These are phyloP conservation scores for Coemansia sp. DNA, from an alignment of 371 early-diverging fungal species.

Conservation along the genomic window DNA sequence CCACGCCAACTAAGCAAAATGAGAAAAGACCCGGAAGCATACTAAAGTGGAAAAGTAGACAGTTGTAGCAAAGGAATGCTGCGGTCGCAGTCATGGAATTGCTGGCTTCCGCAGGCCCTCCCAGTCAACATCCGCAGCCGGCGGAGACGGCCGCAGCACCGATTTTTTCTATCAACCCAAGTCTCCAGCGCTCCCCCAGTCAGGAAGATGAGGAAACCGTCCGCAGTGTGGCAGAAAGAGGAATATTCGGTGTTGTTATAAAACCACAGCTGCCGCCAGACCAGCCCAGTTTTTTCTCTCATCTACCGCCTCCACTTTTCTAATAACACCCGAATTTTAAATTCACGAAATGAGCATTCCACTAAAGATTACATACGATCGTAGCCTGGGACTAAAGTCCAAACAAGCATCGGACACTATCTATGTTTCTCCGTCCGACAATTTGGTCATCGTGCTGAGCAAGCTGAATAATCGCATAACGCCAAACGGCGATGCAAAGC, in stretches of 20 bases:
- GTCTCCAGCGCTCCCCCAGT: too few species aligned
- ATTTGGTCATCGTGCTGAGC: not conserved
- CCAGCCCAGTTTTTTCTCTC: not conserved
- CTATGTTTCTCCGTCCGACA: not conserved
- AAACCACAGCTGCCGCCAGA: not conserved
- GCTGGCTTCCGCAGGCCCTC: not conserved
- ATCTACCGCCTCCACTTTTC: not conserved
- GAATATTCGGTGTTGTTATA: not conserved
- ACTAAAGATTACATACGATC: not conserved
- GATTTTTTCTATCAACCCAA: too few species aligned
- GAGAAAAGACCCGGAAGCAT: too few species aligned
- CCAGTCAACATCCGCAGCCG: not conserved
- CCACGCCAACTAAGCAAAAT: too few species aligned
- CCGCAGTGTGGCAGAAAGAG: too few species aligned
- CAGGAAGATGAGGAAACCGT: too few species aligned
- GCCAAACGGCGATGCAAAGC: not conserved
- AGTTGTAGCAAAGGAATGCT: not conserved
- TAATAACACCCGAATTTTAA: not conserved
- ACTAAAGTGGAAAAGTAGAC: not conserved
- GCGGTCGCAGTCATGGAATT: slow-evolving; percentile 1
- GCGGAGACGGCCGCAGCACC: too few species aligned
- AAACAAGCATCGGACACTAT: not conserved
- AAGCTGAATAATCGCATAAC: not conserved
- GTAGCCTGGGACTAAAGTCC: not conserved
- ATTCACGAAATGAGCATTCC: not conserved